Evolutionary conservation across 208 protist genomes (phyloP), one percentile per base, ranked within the genome.

Genomic region (Acanthamoeba sp.): DNA sequence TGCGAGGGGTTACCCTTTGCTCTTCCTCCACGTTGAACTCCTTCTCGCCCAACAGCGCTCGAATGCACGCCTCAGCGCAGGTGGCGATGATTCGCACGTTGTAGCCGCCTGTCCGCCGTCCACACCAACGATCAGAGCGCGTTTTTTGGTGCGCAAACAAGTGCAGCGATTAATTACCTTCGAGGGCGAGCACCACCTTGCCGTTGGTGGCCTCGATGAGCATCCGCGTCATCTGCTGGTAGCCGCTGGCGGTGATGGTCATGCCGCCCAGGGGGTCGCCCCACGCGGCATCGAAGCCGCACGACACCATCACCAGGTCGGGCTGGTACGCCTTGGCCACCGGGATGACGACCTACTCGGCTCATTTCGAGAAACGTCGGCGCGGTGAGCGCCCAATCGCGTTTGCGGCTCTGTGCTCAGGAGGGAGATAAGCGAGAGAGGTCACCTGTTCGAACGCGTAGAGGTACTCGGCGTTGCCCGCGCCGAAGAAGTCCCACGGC

Each of bases 11-110:
- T 59, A 87, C 78, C 45, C 78, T 87, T 27, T 87, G 78, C n/a
- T 87, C 78, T n/a, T 87, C 78, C 10, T 87, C 78, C 45, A 87
- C 78, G 22, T 50, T 87, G 45, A 87, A 87, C 78, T 87, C 78
- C 45, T 87, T 62, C 78, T 87, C 78, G 20, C 78, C 78, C 48
- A 87, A 38, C 78, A 87, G 45, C n/a, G 78, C 78, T 22, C 78
- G 40, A 36, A 87, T 59, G 45, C 78, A 87, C 14, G 78, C 78
- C 78, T 87, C 78, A 5, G 45, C 45, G 27, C 78, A 87, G 29
- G 78, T 87, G 45, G 78, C 78, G 45, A 87, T 87, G 78, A 87
- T 87, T 6, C 78, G 38, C 27, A 87, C 78, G 78, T 87, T 87
- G 78, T 87, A 87, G 5, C 78, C 78, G 1, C 78, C 78, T 87